phyloP scores from a whole-genome alignment of 345 rosid genomes.

The Rhodamnia rubescens region DNA sequence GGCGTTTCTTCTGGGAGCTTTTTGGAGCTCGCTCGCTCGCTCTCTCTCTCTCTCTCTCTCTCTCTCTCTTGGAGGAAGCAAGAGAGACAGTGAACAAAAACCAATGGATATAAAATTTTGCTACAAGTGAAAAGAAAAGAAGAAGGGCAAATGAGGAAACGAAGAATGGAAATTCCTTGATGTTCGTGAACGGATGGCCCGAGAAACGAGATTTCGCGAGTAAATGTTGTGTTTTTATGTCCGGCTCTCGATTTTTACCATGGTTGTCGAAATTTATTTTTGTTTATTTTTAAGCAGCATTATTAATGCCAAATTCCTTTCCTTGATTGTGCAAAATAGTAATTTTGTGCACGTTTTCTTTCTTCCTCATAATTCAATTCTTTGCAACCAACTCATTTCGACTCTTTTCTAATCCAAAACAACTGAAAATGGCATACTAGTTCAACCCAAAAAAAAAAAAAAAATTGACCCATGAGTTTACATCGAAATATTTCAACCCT shows the following conservation, averaged over 20 bases:
- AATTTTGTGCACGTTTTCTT: background rate
- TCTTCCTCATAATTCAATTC: too few relatives aligned
- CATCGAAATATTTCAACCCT: background rate
- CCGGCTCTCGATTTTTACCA: background rate
- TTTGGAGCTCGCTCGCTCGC: background rate
- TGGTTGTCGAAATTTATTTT: background rate
- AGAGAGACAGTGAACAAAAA: background rate
- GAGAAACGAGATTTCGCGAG: slow-evolving; percentile 30
- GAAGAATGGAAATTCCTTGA: slow-evolving; percentile 18
- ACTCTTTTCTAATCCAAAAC: background rate
- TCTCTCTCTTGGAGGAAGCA: background rate
- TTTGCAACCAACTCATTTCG: background rate
- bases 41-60: background rate
- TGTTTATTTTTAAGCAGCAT: background rate
- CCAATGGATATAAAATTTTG: background rate
- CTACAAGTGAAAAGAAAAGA: background rate
- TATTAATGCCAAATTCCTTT: background rate
- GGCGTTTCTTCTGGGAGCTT: background rate
- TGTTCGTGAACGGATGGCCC: slow-evolving; percentile 44
- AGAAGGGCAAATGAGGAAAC: slow-evolving; percentile 14
- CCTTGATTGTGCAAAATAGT: background rate
- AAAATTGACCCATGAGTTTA: too few relatives aligned
- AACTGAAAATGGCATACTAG: too few relatives aligned
- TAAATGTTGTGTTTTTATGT: background rate
- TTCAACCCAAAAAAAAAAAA: too few relatives aligned